phyloP scores from a whole-genome alignment of 1,284 basidiomycete genomes.

The Apiotrichum mycotoxinovorans region DNA sequence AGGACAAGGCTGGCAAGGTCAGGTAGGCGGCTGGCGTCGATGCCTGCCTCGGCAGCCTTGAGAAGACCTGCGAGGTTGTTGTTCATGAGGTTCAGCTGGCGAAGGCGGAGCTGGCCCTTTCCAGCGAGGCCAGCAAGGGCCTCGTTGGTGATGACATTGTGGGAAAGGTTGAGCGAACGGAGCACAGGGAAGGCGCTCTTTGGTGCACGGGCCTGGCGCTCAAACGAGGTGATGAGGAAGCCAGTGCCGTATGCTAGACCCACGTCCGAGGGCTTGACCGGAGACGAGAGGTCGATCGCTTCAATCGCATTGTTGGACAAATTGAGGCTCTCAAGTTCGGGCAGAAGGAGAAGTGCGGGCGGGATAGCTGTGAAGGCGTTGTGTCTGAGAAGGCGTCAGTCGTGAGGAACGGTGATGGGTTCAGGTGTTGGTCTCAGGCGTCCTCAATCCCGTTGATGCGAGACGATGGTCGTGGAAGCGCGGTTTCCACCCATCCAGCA shows the following conservation, averaged over 20 bases:
- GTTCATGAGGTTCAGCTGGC: slow-evolving; percentile 32
- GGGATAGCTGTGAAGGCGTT: slow-evolving; percentile 41
- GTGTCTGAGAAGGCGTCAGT: slow-evolving; percentile 26
- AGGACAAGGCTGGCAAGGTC: slow-evolving; percentile 30
- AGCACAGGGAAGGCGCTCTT: slow-evolving; percentile 32
- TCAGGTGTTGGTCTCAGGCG: too few species aligned
- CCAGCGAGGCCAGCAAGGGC: slow-evolving; percentile 23
- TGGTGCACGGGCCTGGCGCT: slow-evolving; percentile 26
- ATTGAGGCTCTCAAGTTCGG: slow-evolving; percentile 41
- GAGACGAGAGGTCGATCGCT: slow-evolving; percentile 32
- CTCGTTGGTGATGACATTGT: slow-evolving; percentile 31
- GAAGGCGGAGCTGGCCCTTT: slow-evolving; percentile 20
- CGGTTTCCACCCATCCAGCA: too few species aligned
- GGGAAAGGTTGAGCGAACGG: slow-evolving; percentile 32
- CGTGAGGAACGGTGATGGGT: too few species aligned
- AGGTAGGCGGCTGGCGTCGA: slow-evolving; percentile 24
- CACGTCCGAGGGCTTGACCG: slow-evolving; percentile 41
- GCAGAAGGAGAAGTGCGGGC: slow-evolving; percentile 38
- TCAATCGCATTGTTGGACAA: slow-evolving; percentile 42
- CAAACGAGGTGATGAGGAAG: slow-evolving; percentile 42
- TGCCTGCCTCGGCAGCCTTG: slow-evolving; percentile 20
- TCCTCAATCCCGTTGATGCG: too few species aligned
- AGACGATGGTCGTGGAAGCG: too few species aligned
- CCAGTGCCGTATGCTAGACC: slow-evolving; percentile 43
- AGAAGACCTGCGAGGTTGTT: slow-evolving; percentile 34